phyloP scores from a whole-genome alignment of 345 rosid genomes.

The Hibiscus syriacus region DNA sequence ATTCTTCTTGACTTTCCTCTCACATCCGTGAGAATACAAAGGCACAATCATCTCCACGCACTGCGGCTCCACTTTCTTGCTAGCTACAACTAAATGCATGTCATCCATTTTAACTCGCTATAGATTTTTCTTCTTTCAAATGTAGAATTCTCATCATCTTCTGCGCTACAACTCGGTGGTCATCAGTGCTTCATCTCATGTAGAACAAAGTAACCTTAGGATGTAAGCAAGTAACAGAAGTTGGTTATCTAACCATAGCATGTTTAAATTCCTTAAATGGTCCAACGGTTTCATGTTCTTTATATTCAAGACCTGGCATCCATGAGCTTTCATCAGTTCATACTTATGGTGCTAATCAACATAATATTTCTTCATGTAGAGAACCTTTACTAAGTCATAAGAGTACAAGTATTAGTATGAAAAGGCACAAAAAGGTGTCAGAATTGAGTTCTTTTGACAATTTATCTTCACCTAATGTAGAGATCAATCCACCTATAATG shows the following conservation, averaged over 20 bases:
- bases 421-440: constrained; percentile 22
- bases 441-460: constrained; percentile 26
- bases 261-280: constrained; percentile 42
- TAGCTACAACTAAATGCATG: constrained; percentile 61
- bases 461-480: constrained; percentile 31
- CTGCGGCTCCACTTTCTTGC: constrained; percentile 75
- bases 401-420: constrained; percentile 22
- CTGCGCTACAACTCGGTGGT: not conserved
- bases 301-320: constrained; percentile 26
- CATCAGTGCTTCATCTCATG: constrained; percentile 2
- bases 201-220: constrained; percentile 27
- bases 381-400: constrained; percentile 26
- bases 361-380: too few relatives aligned
- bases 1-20: constrained; percentile 64
- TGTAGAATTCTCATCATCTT: not conserved
- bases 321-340: constrained; percentile 24
- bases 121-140: not conserved
- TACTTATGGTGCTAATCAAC: constrained; percentile 20
- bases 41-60: constrained; percentile 94
- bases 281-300: constrained; percentile 44
- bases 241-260: constrained; percentile 34
- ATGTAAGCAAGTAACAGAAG: too few relatives aligned
- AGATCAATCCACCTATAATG: constrained; percentile 43
- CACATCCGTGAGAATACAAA: constrained; percentile 77
- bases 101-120: too few relatives aligned